Percentiles rank a stretch among this genome's conserved stretches.
Conservation (phyloP, 2,329 filamentous ascomycete species). For the Phoma sp. region DNA sequence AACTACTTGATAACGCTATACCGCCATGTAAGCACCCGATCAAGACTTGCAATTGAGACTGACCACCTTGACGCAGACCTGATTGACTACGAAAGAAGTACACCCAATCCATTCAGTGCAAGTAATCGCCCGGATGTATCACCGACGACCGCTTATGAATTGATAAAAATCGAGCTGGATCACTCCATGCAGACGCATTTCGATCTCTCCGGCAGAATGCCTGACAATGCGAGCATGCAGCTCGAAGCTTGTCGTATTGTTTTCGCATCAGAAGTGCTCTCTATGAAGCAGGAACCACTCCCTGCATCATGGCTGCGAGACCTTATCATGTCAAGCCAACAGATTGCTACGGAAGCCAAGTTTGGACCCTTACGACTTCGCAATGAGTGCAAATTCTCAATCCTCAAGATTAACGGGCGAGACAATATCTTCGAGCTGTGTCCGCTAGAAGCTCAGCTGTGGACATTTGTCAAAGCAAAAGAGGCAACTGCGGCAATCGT, state of each 20-base stretch:
- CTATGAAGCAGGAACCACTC: slow-evolving; percentile 4
- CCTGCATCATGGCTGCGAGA: slow-evolving; percentile 32
- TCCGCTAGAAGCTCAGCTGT: slow-evolving; percentile 29
- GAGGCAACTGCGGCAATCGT: slow-evolving; percentile 1
- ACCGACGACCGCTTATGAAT: slow-evolving; percentile 33
- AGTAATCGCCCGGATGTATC: slow-evolving; percentile 30
- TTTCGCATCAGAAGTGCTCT: slow-evolving; percentile 29
- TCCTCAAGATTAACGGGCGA: slow-evolving; percentile 9
- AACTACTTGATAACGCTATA: slow-evolving; percentile 28
- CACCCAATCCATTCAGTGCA: slow-evolving; percentile 29
- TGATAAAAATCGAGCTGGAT: slow-evolving; percentile 34
- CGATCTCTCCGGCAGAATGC: slow-evolving; percentile 27
- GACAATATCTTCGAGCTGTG: slow-evolving; percentile 32
- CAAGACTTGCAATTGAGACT: background rate
- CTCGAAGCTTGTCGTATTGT: slow-evolving; percentile 37
- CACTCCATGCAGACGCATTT: slow-evolving; percentile 30
- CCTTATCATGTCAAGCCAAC: slow-evolving; percentile 31
- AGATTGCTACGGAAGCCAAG: slow-evolving; percentile 24
- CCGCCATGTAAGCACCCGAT: slow-evolving; percentile 23
- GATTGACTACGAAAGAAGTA: slow-evolving; percentile 27
- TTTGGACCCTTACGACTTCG: slow-evolving; percentile 28
- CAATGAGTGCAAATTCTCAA: slow-evolving; percentile 15
- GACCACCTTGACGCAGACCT: slow-evolving; percentile 21
- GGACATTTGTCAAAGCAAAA: slow-evolving; percentile 21
- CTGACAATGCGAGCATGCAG: slow-evolving; percentile 30